Evolutionary conservation across 176 grass and related monocot species (phyloP).

Genomic region (Aegilops sharonensis): DNA sequence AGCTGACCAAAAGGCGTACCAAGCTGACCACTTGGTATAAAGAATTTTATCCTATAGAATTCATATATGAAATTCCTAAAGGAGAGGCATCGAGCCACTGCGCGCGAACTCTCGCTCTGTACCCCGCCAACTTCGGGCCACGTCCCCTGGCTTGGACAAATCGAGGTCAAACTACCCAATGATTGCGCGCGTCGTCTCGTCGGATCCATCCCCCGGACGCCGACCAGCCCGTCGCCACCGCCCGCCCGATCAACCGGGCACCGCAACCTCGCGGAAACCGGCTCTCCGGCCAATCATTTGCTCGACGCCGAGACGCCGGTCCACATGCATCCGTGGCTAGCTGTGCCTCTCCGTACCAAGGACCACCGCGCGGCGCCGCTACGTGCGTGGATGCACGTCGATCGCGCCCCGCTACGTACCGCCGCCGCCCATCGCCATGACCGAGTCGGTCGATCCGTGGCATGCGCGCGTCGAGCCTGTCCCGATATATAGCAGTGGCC

Average conservation of each 20-base stretch:
- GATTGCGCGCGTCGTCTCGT: background rate
- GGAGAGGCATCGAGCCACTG: too few relatives aligned
- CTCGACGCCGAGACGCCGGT: background rate
- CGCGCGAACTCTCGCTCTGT: too few relatives aligned
- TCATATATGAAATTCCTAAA: too few relatives aligned
- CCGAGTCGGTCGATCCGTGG: background rate
- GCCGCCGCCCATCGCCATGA: background rate
- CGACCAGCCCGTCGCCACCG: conserved; percentile 5
- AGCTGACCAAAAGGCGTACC: too few relatives aligned
- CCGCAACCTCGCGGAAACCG: background rate
- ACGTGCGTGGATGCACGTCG: background rate
- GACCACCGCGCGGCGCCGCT: background rate
- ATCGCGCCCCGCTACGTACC: background rate
- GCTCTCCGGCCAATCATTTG: background rate
- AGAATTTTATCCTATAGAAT: too few relatives aligned
- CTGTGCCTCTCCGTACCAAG: background rate
- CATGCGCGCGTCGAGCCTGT: background rate
- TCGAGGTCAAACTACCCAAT: background rate
- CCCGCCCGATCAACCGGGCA: background rate
- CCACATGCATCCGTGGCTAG: background rate
- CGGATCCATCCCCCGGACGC: background rate
- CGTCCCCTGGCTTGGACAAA: too few relatives aligned
- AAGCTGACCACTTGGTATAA: too few relatives aligned
- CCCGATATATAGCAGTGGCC: background rate
- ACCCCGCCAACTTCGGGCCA: too few relatives aligned